Evolutionary conservation across 768 basidiomycete species (phyloP), one percentile per base, ranked within the genome.

Genomic region (Mycena sanguinolenta): DNA sequence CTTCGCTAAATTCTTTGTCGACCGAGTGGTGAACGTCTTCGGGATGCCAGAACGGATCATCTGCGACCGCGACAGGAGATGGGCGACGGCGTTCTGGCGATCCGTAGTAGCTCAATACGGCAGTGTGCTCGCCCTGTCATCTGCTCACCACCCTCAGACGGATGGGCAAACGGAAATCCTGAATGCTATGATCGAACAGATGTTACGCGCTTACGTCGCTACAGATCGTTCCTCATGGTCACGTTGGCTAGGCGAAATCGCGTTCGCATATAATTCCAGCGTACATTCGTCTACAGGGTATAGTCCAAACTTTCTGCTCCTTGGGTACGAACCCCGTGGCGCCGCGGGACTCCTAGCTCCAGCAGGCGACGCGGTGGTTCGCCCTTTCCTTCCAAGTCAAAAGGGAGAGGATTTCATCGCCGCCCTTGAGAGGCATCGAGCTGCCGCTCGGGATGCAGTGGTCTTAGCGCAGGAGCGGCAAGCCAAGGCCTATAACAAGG

Each of bases 31-130:
- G 17, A 52, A 52, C 21, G 21, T n/a, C 12, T 50, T 23, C 13
- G 49, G 49, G 23, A 50, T 50, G 49, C 49, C 49, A 8, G 49
- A 50, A 23, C 49, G 49, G 2, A 50, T 50, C 10, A 50, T 50
- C 21, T 50, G 17, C 2, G 49, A 50, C 23, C 49, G 49, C 6
- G 69, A 70, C 55, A 70, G 27, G n/a, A 30, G 64, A 14, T 70
- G 69, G 69, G 8, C 28, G 3, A 30, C 42, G 4, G 65, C 39
- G 28, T 77, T 79, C 62, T 79, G 77, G 70, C 13, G 55, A 2
- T 57, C 55, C 3, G 55, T 57, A 5, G 30, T 32, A 3, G 16
- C 25, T 9, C 55, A 38, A 16, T 50, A 50, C 49, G 49, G 49
- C 21, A 50, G 49, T 13, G n/a, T 50, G 3, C 19, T 50, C 17